Evolutionary conservation across 306 rosid species (phyloP).

Genomic region (Sesbania bispinosa): DNA sequence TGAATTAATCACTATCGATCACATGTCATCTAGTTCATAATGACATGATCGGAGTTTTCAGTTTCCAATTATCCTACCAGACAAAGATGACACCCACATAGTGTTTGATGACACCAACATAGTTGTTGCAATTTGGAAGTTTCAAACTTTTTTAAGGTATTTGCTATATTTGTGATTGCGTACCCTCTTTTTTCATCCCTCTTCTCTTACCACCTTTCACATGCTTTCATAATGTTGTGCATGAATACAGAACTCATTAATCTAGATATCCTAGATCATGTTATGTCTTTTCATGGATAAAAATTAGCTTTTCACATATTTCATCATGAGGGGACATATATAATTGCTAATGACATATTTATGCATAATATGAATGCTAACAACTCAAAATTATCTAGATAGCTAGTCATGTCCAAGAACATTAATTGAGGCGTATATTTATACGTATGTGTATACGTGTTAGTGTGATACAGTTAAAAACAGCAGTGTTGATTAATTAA

Average conservation of each 20-base stretch:
- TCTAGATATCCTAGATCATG: conserved; percentile 26
- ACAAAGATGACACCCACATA: conserved; percentile 22
- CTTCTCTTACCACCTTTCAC: neutral
- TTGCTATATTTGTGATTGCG: conserved; percentile 23
- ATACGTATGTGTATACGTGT: conserved; percentile 7
- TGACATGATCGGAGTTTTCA: conserved; percentile 6
- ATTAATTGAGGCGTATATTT: neutral
- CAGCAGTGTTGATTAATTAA: conserved; percentile 23
- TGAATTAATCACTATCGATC: conserved; percentile 33
- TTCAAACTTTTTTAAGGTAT: neutral
- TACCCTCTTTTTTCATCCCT: neutral
- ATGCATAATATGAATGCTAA: conserved; percentile 12
- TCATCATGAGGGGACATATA: neutral
- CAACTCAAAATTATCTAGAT: conserved; percentile 35
- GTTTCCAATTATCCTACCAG: conserved; percentile 12
- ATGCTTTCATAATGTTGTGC: conserved; percentile 20
- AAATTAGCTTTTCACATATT: neutral
- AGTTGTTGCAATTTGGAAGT: neutral
- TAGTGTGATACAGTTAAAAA: neutral
- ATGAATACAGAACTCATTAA: conserved; percentile 11
- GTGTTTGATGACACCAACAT: conserved; percentile 22
- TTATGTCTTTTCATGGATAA: conserved; percentile 3
- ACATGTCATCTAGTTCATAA: conserved; percentile 34
- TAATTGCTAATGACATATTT: conserved; percentile 5
- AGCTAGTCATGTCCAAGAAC: conserved; percentile 32